These are phyloP conservation scores for Lindgomyces ingoldianus DNA, from an alignment of 495 filamentous ascomycete species.

Conservation along the genomic window DNA sequence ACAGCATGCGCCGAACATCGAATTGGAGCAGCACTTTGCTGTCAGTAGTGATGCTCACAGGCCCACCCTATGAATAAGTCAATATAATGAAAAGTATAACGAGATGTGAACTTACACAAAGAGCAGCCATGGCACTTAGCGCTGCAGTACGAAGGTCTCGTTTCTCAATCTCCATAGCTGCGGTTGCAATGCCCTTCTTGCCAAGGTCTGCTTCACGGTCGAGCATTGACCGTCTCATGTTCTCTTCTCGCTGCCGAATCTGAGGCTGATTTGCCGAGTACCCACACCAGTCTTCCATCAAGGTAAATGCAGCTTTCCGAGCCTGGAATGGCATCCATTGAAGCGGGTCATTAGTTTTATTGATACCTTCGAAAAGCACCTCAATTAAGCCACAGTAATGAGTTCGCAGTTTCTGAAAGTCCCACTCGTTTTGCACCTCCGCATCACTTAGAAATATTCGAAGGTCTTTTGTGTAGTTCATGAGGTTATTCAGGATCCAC, in stretches of 20 bases:
- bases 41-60: conserved; percentile 83
- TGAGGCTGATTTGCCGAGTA: conserved; percentile 89
- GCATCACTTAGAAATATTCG: conserved; percentile 91
- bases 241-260: conserved; percentile 80
- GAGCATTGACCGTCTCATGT: conserved; percentile 79
- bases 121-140: conserved; percentile 89
- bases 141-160: conserved; percentile 86
- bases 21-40: conserved; percentile 81
- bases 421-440: conserved; percentile 94
- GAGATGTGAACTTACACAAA: conserved; percentile 55
- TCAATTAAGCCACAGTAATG: conserved; percentile 95
- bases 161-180: conserved; percentile 95
- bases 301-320: conserved; percentile 84
- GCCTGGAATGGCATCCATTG: conserved; percentile 96
- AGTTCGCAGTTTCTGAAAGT: conserved; percentile 85
- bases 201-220: conserved; percentile 64
- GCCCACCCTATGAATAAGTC: conserved; percentile 58
- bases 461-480: conserved; percentile 86
- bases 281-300: conserved; percentile 99
- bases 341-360: conserved; percentile 78
- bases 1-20: conserved; percentile 85
- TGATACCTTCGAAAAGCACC: conserved; percentile 87
- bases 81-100: background rate
- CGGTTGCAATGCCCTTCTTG: conserved; percentile 72
- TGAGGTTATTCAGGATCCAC: conserved; percentile 88